Evolutionary conservation across 495 filamentous ascomycete genomes (phyloP).

Genomic region (Neurospora africana): DNA sequence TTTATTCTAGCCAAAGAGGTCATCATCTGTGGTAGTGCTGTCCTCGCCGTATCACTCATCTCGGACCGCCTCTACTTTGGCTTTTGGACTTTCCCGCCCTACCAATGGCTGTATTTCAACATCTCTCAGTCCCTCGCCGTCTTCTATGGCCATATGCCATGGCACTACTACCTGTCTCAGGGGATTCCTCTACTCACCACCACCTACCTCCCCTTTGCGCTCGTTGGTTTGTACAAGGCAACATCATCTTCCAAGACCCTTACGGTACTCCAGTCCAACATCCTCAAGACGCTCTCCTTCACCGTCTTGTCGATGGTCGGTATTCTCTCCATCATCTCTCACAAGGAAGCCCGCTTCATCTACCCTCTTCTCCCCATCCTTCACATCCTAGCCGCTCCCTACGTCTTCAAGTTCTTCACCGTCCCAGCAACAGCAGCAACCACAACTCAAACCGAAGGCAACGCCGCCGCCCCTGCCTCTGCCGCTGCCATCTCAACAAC

Average conservation of each 20-base stretch:
- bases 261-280: conserved; percentile 28
- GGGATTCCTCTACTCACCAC: conserved; percentile 81
- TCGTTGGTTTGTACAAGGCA: conserved; percentile 52
- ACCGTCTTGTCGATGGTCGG: conserved; percentile 49
- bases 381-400: conserved; percentile 65
- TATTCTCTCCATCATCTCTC: conserved; percentile 67
- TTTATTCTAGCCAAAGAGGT: conserved; percentile 50
- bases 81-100: conserved; percentile 79
- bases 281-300: conserved; percentile 48
- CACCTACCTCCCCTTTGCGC: conserved; percentile 65
- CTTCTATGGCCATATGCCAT: conserved; percentile 87
- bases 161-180: conserved; percentile 89
- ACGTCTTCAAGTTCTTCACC: conserved; percentile 56
- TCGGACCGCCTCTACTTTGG: conserved; percentile 77
- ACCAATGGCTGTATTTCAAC: conserved; percentile 89
- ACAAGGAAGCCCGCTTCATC: conserved; percentile 97
- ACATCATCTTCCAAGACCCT: conserved; percentile 21
- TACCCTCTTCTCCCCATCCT: conserved; percentile 84
- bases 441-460: conserved; percentile 17
- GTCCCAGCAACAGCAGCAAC: conserved; percentile 12
- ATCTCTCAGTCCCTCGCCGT: conserved; percentile 71
- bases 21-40: conserved; percentile 53
- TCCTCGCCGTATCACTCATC: conserved; percentile 52
- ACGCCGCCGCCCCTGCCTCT: neutral
- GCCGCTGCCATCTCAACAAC: no score